phyloP scores from a whole-genome alignment of 768 basidiomycete genomes.

The Hydnum rufescens region DNA sequence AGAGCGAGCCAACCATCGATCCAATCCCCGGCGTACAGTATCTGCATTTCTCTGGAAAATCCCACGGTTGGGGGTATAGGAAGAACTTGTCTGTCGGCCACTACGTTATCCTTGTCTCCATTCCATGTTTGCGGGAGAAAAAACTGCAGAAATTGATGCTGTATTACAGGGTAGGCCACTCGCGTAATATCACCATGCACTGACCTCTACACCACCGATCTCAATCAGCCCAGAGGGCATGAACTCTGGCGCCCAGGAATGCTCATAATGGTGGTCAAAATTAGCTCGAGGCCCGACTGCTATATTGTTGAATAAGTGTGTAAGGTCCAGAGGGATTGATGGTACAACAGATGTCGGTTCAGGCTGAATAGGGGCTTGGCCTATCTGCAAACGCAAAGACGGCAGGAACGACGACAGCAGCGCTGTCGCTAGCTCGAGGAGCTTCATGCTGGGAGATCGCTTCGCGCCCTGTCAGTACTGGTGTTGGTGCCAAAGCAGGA shows the following conservation, averaged over 20 bases:
- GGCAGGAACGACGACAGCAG: not conserved
- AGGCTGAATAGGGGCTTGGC: not conserved
- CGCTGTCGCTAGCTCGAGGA: not conserved
- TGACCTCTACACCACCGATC: slow-evolving; percentile 6
- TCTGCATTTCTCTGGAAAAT: slow-evolving; percentile 19
- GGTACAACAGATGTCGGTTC: not conserved
- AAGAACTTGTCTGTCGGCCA: slow-evolving; percentile 26
- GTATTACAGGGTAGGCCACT: not conserved
- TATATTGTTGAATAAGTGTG: slow-evolving; percentile 9
- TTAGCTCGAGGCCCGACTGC: slow-evolving; percentile 10
- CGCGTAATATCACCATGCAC: not conserved
- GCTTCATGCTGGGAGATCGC: not conserved
- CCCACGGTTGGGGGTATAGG: slow-evolving; percentile 16
- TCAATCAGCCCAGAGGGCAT: slow-evolving; percentile 5
- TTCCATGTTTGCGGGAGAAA: slow-evolving; percentile 4
- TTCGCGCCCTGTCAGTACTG: too few relatives aligned
- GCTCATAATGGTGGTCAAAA: slow-evolving; percentile 8
- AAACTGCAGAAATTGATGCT: slow-evolving; percentile 2
- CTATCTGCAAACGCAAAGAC: not conserved
- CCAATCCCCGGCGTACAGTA: slow-evolving; percentile 24
- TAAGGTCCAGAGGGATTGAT: slow-evolving; percentile 8
- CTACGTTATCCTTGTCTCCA: slow-evolving; percentile 23
- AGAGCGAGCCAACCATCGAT: slow-evolving; percentile 24
- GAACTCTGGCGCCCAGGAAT: slow-evolving; percentile 5
- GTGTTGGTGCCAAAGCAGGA: too few relatives aligned